Percentiles rank a stretch among this genome's conserved stretches.
These are phyloP conservation scores for Cajanus cajan DNA, from an alignment of 306 rosid genomes.

Conservation along the genomic window DNA sequence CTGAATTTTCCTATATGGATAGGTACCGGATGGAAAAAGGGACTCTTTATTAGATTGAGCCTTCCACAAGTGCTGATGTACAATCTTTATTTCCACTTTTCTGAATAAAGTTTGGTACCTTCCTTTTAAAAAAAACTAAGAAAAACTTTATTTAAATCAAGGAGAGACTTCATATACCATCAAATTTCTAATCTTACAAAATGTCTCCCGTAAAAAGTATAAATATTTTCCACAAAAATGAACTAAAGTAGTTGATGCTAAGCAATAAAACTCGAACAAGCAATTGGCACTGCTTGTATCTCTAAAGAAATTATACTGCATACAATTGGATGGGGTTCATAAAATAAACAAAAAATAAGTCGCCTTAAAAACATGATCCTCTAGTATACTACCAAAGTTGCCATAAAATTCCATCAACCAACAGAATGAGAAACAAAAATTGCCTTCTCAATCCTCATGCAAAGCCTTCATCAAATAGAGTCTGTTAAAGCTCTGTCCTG, in stretches of 20 bases:
- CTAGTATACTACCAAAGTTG: not conserved
- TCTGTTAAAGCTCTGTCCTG: slow-evolving; percentile 86
- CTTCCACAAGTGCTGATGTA: no score
- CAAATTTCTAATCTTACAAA: not conserved
- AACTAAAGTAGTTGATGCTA: not conserved
- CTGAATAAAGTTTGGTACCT: no score
- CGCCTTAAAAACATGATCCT: not conserved
- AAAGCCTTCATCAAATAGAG: slow-evolving; percentile 79
- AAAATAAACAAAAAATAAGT: not conserved
- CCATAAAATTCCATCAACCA: slow-evolving; percentile 23
- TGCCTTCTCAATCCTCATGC: slow-evolving; percentile 55
- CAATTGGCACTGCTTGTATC: not conserved
- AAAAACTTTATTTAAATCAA: not conserved
- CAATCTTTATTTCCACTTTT: no score
- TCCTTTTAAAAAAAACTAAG: no score
- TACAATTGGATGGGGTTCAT: slow-evolving; percentile 19
- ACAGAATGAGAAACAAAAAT: slow-evolving; percentile 18
- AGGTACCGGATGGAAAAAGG: no score
- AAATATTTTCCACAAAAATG: not conserved
- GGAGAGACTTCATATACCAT: not conserved
- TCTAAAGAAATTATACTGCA: slow-evolving; percentile 7
- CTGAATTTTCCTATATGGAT: no score
- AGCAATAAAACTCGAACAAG: not conserved
- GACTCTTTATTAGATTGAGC: no score
- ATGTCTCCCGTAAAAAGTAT: not conserved